Conservation (phyloP, 1,139 yeast species). For the Kodamaea suecica region DNA sequence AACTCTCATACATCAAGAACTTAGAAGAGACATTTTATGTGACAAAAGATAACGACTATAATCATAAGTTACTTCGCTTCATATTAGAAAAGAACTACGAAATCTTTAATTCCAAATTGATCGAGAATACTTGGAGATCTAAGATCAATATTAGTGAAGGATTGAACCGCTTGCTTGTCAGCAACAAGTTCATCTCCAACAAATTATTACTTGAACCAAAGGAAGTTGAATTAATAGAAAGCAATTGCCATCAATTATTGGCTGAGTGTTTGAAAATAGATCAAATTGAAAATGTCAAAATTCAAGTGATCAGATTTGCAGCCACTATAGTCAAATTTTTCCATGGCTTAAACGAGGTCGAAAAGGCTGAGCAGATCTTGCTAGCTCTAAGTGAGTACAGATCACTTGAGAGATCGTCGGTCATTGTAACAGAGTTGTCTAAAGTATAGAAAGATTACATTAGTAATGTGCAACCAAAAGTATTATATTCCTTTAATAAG, state of each 20-base stretch:
- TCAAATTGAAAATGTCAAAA: conserved; percentile 61
- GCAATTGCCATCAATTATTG: conserved; percentile 25
- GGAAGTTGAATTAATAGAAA: conserved; percentile 16
- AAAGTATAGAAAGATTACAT: conserved; percentile 7
- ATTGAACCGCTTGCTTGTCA: conserved; percentile 13
- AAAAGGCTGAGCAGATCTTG: conserved; percentile 14
- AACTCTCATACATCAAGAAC: conserved; percentile 31
- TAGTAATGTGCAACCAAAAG: too few species aligned
- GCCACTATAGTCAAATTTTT: conserved; percentile 18
- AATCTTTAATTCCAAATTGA: conserved; percentile 26
- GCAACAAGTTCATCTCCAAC: conserved; percentile 2
- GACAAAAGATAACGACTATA: conserved; percentile 17
- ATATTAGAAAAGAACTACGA: conserved; percentile 20
- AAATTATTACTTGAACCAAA: not conserved
- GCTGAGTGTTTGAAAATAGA: conserved; percentile 37
- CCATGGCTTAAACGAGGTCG: conserved; percentile 27
- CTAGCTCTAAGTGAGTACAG: conserved; percentile 4
- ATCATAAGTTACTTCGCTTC: conserved; percentile 23
- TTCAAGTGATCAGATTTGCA: conserved; percentile 42
- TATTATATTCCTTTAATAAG: too few species aligned
- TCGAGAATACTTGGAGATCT: conserved; percentile 59
- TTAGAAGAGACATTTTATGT: conserved; percentile 28
- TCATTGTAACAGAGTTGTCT: conserved; percentile 29
- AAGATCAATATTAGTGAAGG: conserved; percentile 44
- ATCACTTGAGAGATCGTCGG: conserved; percentile 26